phyloP scores from a whole-genome alignment of 2,329 filamentous ascomycete species.

The Aureobasidium sp. region DNA sequence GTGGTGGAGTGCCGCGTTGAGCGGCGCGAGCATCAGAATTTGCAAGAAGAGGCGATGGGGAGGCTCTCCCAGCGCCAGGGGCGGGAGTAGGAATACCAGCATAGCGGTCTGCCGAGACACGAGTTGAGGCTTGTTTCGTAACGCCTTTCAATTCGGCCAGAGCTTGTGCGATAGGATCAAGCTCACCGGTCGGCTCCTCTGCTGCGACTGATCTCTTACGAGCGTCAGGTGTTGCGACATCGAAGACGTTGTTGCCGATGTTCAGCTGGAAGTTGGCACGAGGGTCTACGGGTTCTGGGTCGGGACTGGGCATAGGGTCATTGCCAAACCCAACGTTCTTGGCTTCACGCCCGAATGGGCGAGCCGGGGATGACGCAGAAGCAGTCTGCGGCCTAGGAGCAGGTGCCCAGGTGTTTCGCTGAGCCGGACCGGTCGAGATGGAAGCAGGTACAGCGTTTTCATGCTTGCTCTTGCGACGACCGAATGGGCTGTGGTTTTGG shows the following conservation, averaged over 20 bases:
- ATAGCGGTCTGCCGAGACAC: constrained; percentile 94
- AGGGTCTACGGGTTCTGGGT: constrained; percentile 83
- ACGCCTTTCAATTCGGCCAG: constrained; percentile 88
- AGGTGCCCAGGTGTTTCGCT: constrained; percentile 48
- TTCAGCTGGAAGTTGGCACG: constrained; percentile 90
- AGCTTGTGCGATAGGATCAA: constrained; percentile 85
- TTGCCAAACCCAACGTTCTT: constrained; percentile 24
- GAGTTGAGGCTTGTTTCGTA: constrained; percentile 67
- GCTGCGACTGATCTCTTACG: constrained; percentile 33
- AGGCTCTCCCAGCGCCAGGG: constrained; percentile 35
- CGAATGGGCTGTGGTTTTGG: constrained; percentile 85
- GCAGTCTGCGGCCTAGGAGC: constrained; percentile 13
- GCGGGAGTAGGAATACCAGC: constrained; percentile 85
- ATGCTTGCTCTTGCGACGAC: constrained; percentile 72
- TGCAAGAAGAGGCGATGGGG: constrained; percentile 37
- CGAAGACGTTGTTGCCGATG: constrained; percentile 91
- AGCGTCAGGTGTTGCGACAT: constrained; percentile 71
- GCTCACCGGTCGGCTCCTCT: constrained; percentile 49
- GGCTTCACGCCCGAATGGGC: constrained; percentile 19
- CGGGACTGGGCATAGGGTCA: constrained; percentile 47
- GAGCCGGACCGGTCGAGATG: constrained; percentile 31
- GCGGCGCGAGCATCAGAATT: constrained; percentile 46
- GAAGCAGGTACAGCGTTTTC: constrained; percentile 57
- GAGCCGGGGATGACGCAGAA: constrained; percentile 12
- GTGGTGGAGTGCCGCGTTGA: constrained; percentile 71